Base-by-base conservation (phyloP, 345 rosid species). In the Erysimum cheiranthoides region DNA sequence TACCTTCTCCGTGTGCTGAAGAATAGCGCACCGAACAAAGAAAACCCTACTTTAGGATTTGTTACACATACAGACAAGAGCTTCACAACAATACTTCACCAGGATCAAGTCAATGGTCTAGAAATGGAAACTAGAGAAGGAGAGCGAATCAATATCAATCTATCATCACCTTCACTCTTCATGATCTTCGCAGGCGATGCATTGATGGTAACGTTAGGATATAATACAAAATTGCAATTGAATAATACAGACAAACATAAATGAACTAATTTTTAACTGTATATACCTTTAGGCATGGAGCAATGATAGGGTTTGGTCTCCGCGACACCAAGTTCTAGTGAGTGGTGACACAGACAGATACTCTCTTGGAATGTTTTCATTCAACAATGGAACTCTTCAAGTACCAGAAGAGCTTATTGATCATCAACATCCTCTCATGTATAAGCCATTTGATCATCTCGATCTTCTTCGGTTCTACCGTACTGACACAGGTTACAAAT, bases 121-220 rank as follows among this genome's bases (percentile, higher is more conserved):
- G 85, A 89, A 80, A 70, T 89, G 14, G 73, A 82, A 66, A 81
- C 82, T 0, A 80, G 80, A 75, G 84, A 76, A 57, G 91, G 91
- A 5, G 67, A 56, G 9, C 64, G 79, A 81, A 74, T 91, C 77
- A 47, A 56, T 6, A 81, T 87, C 5, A 79, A 82, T 18, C 81
- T 80, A 31, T 61, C 82, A 27, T 86, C 89, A 31, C 61, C 83
- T 27, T 86, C 87, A 45, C 61, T 78, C 39, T 86, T 91, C 66
- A 47, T 89, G 39, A 78, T 87, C 58, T 53, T 89, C 0, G 85
- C 86, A 5, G 94, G 94, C 3, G 94, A 87, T 56, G 87, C 87
- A 40, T 61, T 83, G 62, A 73, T 75, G 85, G 92, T 88, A 74
- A 71, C 25, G 6, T 68, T 60, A 30, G 3, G 5, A 12, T 36